Evolutionary conservation across 306 rosid genomes (phyloP).

Genomic region (Dryas drummondii): DNA sequence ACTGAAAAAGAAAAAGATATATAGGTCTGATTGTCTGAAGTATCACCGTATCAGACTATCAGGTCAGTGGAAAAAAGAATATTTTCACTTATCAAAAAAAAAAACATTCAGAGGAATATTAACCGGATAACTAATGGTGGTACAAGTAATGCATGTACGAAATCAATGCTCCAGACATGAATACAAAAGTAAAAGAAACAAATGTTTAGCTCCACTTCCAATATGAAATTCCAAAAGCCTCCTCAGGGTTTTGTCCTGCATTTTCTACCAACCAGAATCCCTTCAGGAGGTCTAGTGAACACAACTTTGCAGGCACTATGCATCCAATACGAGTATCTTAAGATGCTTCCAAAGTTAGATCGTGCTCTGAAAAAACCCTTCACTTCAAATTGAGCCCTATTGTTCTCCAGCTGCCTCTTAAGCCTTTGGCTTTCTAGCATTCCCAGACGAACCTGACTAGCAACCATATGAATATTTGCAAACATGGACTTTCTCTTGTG

Average conservation of each 20-base stretch:
- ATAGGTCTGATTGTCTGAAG: neutral
- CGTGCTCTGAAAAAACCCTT: constrained; percentile 64
- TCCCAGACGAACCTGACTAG: constrained; percentile 76
- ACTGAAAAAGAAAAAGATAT: neutral
- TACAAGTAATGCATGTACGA: neutral
- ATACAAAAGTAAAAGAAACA: neutral
- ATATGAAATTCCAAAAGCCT: neutral
- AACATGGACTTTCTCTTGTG: constrained; percentile 48
- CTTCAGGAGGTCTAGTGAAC: constrained; percentile 70
- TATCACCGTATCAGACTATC: neutral
- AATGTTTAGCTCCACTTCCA: neutral
- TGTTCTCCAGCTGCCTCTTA: constrained; percentile 55
- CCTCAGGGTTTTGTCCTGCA: constrained; percentile 65
- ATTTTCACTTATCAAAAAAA: neutral
- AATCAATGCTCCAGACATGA: neutral
- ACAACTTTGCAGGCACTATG: constrained; percentile 53
- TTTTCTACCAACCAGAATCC: constrained; percentile 49
- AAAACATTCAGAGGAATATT: neutral
- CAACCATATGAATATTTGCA: constrained; percentile 57
- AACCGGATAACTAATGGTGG: neutral
- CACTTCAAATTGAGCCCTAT: constrained; percentile 54
- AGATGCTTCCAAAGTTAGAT: constrained; percentile 62
- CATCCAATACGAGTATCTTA: constrained; percentile 67
- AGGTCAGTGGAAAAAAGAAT: neutral
- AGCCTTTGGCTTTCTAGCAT: constrained; percentile 48